Base-by-base conservation (phyloP, 2,329 filamentous ascomycete genomes). In the Delphinella strobiligena region DNA sequence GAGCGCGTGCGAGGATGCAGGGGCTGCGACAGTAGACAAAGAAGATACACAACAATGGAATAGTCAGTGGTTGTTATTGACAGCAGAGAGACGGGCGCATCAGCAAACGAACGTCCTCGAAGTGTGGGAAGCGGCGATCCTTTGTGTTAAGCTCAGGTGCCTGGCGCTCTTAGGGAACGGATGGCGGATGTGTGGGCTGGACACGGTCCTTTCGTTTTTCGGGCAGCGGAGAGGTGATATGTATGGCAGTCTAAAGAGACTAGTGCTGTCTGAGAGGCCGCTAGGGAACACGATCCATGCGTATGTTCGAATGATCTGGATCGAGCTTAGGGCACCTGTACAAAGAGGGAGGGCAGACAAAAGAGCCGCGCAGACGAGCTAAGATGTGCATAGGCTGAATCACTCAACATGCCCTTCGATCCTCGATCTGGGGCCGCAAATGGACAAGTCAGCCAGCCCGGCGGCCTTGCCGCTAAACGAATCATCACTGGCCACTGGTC, bases 131-230 rank as follows among this genome's bases (percentile, higher is more conserved):
- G 58, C 55, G 63, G 60, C 63, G 64, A 67, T 67, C 64, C 61
- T 63, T 64, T 66, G 63, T 27, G 22, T 66, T 65, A 66, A 66
- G 62, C 61, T 64, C 59, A 60, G 58, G 58, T 59, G 55, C 58
- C 60, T 62, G 61, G 54, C 58, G 60, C 55, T 51, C 53, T 56
- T 54, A 59, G 54, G 47, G 44, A 51, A 58, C 56, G 57, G 58
- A 64, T 60, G 64, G 64, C 62, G 60, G 53, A 54, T 51, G 33
- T 51, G 50, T 56, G 58, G 62, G 63, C 63, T 64, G 62, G 59
- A 64, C 58, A 55, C 58, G 54, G 57, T 54, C 59, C 58, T 54
- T 49, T 53, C 51, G 56, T 49, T 12, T 59, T 56, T 38, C 38
- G 43, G 43, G 32, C 37, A 43, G 40, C 46, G 38, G 49, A 45